Conservation (phyloP, 2,329 filamentous ascomycete genomes). For the Ophiostoma piceae region DNA sequence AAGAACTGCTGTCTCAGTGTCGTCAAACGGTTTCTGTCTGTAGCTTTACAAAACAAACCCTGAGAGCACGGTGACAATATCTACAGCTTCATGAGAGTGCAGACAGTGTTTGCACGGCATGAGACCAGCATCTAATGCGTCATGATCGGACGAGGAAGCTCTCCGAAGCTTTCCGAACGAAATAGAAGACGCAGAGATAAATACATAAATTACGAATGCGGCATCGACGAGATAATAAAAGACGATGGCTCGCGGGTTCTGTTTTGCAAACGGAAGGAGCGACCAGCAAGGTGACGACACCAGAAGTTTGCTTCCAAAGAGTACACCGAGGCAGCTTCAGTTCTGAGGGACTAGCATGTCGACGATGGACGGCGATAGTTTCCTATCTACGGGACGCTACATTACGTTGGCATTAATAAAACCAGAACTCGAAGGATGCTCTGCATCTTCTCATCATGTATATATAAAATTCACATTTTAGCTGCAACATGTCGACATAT, state of each 20-base stretch:
- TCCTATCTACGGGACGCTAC: neutral
- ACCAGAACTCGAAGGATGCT: too few relatives aligned
- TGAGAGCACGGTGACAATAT: neutral
- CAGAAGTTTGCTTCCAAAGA: neutral
- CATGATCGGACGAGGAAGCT: neutral
- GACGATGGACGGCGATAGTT: neutral
- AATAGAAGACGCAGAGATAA: neutral
- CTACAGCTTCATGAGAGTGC: neutral
- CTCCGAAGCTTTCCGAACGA: neutral
- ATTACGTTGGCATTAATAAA: too few relatives aligned
- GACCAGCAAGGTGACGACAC: neutral
- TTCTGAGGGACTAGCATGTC: neutral
- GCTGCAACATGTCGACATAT: neutral
- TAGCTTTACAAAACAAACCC: neutral
- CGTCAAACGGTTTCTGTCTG: neutral
- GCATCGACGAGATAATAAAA: neutral
- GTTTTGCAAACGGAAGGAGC: neutral
- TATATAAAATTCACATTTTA: neutral
- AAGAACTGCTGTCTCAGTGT: neutral
- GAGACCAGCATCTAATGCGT: neutral
- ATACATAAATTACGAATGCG: neutral
- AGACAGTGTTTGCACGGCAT: neutral
- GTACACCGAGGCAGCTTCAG: neutral
- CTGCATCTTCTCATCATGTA: neutral
- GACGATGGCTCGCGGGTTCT: neutral